Evolutionary conservation across 306 rosid genomes (phyloP).

Genomic region (Ochetophila trinervis): DNA sequence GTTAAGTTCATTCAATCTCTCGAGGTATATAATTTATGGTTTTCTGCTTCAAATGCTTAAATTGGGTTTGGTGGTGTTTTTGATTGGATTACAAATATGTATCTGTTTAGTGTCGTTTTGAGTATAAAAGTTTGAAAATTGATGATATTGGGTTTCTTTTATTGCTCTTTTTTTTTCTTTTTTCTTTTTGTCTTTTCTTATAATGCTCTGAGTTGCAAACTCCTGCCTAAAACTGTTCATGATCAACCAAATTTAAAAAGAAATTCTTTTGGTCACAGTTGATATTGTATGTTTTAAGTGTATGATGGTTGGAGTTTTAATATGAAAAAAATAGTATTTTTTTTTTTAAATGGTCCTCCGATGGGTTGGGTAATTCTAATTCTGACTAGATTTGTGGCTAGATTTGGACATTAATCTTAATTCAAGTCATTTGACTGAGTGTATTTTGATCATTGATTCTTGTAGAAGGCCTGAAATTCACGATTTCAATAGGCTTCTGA

Average conservation of each 20-base stretch:
- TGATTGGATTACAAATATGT: neutral
- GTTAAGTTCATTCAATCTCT: conserved; percentile 26
- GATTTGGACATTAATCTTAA: neutral
- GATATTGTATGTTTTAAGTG: neutral
- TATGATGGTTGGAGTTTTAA: conserved; percentile 1
- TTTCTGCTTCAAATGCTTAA: neutral
- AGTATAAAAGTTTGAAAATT: neutral
- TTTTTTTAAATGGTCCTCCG: neutral
- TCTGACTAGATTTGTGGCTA: neutral
- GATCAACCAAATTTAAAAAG: neutral
- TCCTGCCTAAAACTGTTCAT: neutral
- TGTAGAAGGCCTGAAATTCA: neutral
- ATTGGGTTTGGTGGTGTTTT: conserved; percentile 7
- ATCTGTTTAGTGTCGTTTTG: conserved; percentile 4
- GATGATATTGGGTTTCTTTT: conserved; percentile 7
- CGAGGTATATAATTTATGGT: conserved; percentile 33
- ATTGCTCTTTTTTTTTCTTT: neutral
- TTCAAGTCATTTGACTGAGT: neutral
- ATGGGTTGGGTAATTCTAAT: neutral
- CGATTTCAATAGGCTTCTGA: too few species aligned
- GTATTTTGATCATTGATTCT: neutral
- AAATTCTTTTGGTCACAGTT: neutral
- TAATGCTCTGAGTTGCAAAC: neutral
- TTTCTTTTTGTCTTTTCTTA: neutral
- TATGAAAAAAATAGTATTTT: neutral